Evolutionary conservation across 257 asterid genomes (phyloP), one percentile per base, ranked within the genome.

Genomic region (Penstemon davidsonii): DNA sequence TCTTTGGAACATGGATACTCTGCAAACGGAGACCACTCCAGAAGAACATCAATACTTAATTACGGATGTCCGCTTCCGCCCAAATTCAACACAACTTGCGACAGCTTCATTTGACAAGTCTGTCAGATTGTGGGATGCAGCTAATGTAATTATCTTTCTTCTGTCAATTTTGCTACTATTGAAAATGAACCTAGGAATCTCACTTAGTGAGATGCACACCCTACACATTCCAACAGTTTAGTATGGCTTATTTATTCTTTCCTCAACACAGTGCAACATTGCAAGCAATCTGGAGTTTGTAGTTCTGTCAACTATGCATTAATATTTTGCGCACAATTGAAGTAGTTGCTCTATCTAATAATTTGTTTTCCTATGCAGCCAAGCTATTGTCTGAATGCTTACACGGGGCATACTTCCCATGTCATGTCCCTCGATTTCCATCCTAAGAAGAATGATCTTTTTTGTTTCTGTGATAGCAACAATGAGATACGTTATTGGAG

Each of bases 101-200:
- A 92, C 96, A 19, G 92, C 96, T 64, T 92, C 98, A 71, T 83
- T 80, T 66, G 98, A 92, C 78, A 86, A 82, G 78, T 89, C 98
- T 37, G 96, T 92, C 73, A 84, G 97, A 85, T 70, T 92, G 73
- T 92, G 98, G 98, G 98, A 92, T 77, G 98, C 97, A 57, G 90
- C 96, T 65, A 89, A 92, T 80, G 98, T 92, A 85, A 81, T 62
- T 42, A 72, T 76, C 66, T 67, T 61, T 73, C 55, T 57, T 64
- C 39, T 45, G 18, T 38, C 37, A 41, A 41, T 25, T 47, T 41
- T 55, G 19, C 61, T 65, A 56, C 39, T 59, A 11, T 67, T 68
- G 66, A 75, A 44, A 51, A 33, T 70, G 33, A 57, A 11, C 49
- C n/a, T 62, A 25, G 68, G 33, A 63, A 18, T 52, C 45, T 45